Evolutionary conservation across 2,329 filamentous ascomycete genomes (phyloP).

Genomic region (Plectosphaerella cucumerina): DNA sequence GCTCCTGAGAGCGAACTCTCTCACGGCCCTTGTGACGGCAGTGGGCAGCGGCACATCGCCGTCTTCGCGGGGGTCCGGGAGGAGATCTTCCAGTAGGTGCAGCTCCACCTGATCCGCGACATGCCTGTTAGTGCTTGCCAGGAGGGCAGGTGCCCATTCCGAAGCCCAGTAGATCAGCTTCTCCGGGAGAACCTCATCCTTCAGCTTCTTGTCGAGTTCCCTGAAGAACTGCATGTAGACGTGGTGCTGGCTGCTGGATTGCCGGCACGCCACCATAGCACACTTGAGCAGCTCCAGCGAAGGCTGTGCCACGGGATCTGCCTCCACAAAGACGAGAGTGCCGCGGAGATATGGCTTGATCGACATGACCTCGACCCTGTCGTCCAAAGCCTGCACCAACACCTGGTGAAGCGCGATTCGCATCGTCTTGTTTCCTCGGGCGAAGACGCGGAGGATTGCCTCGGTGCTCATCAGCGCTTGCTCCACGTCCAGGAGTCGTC

Average conservation of each 20-base stretch:
- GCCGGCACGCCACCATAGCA: neutral
- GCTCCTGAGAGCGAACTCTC: slow-evolving; percentile 37
- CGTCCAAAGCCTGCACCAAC: neutral
- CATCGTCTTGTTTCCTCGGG: slow-evolving; percentile 47
- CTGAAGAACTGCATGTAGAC: slow-evolving; percentile 42
- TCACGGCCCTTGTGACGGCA: slow-evolving; percentile 29
- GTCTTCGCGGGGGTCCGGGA: slow-evolving; percentile 17
- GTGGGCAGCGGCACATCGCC: slow-evolving; percentile 24
- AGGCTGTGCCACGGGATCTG: neutral
- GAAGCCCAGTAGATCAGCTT: too few relatives aligned
- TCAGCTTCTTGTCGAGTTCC: slow-evolving; percentile 4
- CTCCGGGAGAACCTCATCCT: too few relatives aligned
- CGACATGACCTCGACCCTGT: neutral
- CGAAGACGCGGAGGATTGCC: slow-evolving; percentile 53
- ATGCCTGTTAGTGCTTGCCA: slow-evolving; percentile 32
- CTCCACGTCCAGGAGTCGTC: slow-evolving; percentile 61
- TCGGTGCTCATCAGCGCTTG: slow-evolving; percentile 49
- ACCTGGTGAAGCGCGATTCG: slow-evolving; percentile 24
- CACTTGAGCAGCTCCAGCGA: neutral
- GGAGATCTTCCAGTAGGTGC: neutral
- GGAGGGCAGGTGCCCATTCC: slow-evolving; percentile 46
- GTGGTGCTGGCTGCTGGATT: slow-evolving; percentile 33
- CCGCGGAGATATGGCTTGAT: neutral
- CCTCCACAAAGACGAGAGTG: neutral
- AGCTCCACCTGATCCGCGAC: neutral